A percentile compares a stretch with the other conserved stretches of the same genome.
Conservation (phyloP, 306 rosid species). For the Echinosophora koreensis region DNA sequence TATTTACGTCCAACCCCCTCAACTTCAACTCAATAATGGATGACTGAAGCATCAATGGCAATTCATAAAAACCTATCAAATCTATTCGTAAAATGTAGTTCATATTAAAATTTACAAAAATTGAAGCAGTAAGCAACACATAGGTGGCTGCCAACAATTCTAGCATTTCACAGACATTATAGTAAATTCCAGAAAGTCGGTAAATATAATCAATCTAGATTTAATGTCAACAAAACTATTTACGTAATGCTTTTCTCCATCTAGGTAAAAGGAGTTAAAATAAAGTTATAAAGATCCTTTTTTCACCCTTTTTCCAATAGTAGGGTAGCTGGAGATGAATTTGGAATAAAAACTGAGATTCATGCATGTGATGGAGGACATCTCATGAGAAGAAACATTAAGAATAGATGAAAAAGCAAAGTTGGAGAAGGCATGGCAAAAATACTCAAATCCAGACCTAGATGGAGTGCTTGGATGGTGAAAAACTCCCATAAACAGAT, state of each 20-base stretch:
- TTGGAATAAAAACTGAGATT: not conserved
- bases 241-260: not conserved
- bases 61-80: constrained; percentile 2
- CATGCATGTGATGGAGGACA: not conserved
- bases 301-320: not conserved
- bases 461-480: not conserved
- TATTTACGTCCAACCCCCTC: not conserved
- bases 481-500: not conserved
- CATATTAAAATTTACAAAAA: not conserved
- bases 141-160: not conserved
- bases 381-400: not conserved
- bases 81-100: not conserved
- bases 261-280: not conserved
- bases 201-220: not conserved
- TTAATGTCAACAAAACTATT: not conserved
- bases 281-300: not conserved
- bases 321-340: not conserved
- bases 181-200: not conserved
- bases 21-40: not conserved
- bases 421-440: not conserved
- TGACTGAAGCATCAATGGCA: not conserved
- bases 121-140: not conserved
- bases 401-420: not conserved
- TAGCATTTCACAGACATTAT: not conserved
- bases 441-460: not conserved